Percentiles rank a stretch among this genome's conserved stretches.
Conservation (phyloP, 2,329 filamentous ascomycete species). For the Graphilbum fragrans region DNA sequence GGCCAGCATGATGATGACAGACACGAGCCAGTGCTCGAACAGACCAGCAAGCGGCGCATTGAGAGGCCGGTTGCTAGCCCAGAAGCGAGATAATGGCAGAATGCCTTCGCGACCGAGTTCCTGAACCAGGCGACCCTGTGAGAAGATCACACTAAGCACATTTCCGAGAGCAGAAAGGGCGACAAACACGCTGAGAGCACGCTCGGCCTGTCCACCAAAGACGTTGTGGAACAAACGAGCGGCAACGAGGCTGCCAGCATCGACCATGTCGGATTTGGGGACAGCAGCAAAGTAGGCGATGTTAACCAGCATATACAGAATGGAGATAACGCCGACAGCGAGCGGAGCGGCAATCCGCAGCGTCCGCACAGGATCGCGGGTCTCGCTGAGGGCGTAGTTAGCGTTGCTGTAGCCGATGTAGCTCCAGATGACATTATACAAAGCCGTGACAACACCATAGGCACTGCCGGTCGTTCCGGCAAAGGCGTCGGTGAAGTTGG, state of each 20-base stretch:
- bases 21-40: conserved; percentile 52
- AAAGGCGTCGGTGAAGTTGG: conserved; percentile 54
- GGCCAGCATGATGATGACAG: conserved; percentile 52
- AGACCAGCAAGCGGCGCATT: conserved; percentile 49
- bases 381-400: conserved; percentile 55
- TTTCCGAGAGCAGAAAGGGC: conserved; percentile 58
- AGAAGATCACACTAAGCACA: conserved; percentile 56
- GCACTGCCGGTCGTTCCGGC: conserved; percentile 52
- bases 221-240: conserved; percentile 45
- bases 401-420: conserved; percentile 59
- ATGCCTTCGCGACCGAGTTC: conserved; percentile 55
- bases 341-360: conserved; percentile 53
- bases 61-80: conserved; percentile 52
- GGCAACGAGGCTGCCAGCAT: conserved; percentile 37
- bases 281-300: conserved; percentile 54
- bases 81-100: conserved; percentile 49
- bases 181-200: conserved; percentile 51
- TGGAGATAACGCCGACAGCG: conserved; percentile 43
- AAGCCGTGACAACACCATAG: conserved; percentile 55
- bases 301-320: conserved; percentile 56
- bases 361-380: conserved; percentile 51
- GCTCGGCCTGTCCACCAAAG: conserved; percentile 39
- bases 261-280: conserved; percentile 38
- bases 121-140: conserved; percentile 53
- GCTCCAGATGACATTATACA: conserved; percentile 63